Conservation (phyloP, 805 yeast species). For the Naumovozyma castellii region DNA sequence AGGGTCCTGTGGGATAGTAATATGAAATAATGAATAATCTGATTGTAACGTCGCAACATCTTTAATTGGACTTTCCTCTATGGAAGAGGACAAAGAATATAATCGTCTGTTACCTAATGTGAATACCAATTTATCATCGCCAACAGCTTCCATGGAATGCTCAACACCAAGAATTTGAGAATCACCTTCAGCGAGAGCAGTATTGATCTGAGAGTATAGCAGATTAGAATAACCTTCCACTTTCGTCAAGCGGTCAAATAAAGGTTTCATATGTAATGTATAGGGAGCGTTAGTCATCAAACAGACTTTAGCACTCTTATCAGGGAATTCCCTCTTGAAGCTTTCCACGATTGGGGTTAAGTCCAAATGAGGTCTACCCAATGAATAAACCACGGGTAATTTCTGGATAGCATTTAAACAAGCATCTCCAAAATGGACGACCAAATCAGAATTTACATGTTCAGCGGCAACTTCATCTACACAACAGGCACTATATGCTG, state of each 20-base stretch:
- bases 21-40: constrained; percentile 56
- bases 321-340: constrained; percentile 37
- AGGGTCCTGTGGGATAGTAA: constrained; percentile 70
- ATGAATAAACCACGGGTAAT: constrained; percentile 67
- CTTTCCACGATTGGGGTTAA: constrained; percentile 28
- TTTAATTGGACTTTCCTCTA: constrained; percentile 8
- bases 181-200: constrained; percentile 18
- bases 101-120: constrained; percentile 26
- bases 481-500: constrained; percentile 92
- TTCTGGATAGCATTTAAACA: constrained; percentile 73
- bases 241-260: constrained; percentile 31
- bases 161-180: constrained; percentile 37
- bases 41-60: constrained; percentile 20
- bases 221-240: constrained; percentile 28
- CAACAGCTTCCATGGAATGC: background rate
- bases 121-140: constrained; percentile 16
- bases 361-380: constrained; percentile 60
- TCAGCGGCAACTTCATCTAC: constrained; percentile 95
- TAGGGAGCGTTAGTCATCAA: constrained; percentile 72
- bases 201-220: constrained; percentile 35
- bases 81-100: constrained; percentile 16
- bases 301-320: constrained; percentile 37
- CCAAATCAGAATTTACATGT: constrained; percentile 76
- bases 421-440: constrained; percentile 91
- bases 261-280: constrained; percentile 34